Percentiles rank a stretch among this genome's conserved stretches.
These are phyloP conservation scores for Kazachstania kunashirensis DNA, from an alignment of 805 yeast genomes.

Conservation along the genomic window DNA sequence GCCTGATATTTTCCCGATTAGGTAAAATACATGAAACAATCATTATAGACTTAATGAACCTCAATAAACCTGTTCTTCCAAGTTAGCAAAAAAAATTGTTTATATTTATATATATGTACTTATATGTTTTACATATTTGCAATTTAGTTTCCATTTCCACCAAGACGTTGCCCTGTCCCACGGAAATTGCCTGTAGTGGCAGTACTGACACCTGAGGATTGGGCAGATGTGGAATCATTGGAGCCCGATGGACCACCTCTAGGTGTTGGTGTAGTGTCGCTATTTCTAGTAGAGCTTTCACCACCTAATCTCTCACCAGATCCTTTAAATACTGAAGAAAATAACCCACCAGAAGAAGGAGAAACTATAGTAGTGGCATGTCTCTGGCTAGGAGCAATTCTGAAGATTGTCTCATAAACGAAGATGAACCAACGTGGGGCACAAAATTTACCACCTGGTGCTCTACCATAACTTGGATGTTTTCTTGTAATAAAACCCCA, in stretches of 20 bases:
- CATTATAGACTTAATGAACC: background rate
- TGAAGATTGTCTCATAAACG: constrained; percentile 4
- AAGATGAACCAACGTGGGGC: constrained; percentile 17
- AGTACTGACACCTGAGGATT: background rate
- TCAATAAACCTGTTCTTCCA: constrained; percentile 2
- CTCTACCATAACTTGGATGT: constrained; percentile 12
- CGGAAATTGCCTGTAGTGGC: constrained; percentile 1
- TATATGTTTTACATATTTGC: too few species aligned
- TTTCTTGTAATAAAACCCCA: constrained; percentile 26
- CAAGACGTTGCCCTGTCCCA: constrained; percentile 3
- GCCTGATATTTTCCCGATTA: constrained; percentile 2
- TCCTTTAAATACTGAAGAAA: background rate
- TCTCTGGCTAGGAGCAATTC: background rate
- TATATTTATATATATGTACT: too few species aligned
- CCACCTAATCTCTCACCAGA: constrained; percentile 7
- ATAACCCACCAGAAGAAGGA: background rate
- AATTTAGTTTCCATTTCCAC: background rate
- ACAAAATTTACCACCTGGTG: constrained; percentile 20
- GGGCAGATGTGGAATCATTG: background rate
- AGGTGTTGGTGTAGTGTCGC: background rate
- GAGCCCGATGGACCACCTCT: background rate
- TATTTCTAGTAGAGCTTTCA: background rate
- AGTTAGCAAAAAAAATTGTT: too few species aligned
- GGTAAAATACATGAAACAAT: constrained; percentile 5
- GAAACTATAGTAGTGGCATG: background rate